A percentile compares a stretch with the other conserved stretches of the same genome.
Conservation (phyloP, 2,329 filamentous ascomycete genomes). For the Phialophora expanda region DNA sequence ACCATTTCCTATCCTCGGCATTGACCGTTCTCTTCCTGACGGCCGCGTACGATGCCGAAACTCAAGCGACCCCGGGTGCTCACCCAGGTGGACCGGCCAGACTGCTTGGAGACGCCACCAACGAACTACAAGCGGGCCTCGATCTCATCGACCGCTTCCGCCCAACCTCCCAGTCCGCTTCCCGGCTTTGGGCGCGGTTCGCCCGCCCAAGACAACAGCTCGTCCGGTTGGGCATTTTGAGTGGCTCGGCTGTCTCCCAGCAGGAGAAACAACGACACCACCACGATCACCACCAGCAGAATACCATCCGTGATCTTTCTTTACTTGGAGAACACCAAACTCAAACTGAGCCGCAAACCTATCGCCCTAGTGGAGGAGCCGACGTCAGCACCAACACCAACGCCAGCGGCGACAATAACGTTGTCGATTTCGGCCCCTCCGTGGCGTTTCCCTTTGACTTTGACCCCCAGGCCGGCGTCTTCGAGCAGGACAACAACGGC, state of each 20-base stretch:
- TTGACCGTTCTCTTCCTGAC: conserved; percentile 20
- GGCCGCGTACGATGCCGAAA: conserved; percentile 22
- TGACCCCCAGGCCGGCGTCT: background rate
- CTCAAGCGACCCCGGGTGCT: background rate
- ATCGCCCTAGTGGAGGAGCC: background rate
- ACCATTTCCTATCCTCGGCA: conserved; percentile 22
- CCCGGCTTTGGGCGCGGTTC: conserved; percentile 14
- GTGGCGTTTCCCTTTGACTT: background rate
- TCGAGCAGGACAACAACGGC: conserved; percentile 9
- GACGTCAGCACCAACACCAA: background rate
- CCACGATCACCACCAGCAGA: background rate
- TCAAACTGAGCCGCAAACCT: background rate
- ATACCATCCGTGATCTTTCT: background rate
- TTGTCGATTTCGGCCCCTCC: background rate
- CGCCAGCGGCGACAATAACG: background rate
- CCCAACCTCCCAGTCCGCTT: conserved; percentile 11
- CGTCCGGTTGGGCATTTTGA: conserved; percentile 16
- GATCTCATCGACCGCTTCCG: conserved; percentile 22
- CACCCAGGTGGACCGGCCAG: background rate
- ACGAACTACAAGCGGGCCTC: conserved; percentile 16
- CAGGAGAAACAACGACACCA: background rate
- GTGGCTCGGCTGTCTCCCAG: background rate
- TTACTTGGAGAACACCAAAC: background rate
- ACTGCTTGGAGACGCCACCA: conserved; percentile 5
- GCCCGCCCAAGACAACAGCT: conserved; percentile 18